Conservation (phyloP, 768 basidiomycete genomes). For the Boletus sp. region DNA sequence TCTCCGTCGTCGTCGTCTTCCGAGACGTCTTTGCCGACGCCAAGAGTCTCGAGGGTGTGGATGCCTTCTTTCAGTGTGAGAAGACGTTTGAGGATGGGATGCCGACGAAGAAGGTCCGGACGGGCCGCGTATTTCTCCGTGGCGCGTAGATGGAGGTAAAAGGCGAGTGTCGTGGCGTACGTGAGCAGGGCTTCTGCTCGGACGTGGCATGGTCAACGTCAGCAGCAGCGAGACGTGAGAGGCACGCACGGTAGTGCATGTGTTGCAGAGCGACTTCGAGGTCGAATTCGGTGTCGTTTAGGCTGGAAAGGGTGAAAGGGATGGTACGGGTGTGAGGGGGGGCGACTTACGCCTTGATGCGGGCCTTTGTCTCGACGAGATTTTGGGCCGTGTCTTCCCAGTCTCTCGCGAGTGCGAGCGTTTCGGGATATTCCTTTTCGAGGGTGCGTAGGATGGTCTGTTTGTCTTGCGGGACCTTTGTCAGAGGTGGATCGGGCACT, state of each 20-base stretch:
- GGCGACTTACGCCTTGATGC: constrained; percentile 50
- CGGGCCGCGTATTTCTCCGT: constrained; percentile 60
- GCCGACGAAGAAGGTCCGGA: constrained; percentile 61
- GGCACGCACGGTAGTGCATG: constrained; percentile 80
- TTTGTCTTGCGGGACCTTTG: constrained; percentile 52
- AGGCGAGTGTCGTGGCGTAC: constrained; percentile 87
- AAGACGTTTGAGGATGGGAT: constrained; percentile 74
- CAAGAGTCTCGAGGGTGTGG: constrained; percentile 79
- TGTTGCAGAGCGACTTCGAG: constrained; percentile 71
- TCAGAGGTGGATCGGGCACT: background rate
- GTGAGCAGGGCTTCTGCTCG: constrained; percentile 80
- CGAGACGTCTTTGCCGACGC: constrained; percentile 57
- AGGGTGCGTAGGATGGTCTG: constrained; percentile 60
- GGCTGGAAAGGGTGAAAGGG: constrained; percentile 35
- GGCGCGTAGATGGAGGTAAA: constrained; percentile 86
- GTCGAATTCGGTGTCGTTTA: constrained; percentile 49
- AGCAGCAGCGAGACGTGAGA: background rate
- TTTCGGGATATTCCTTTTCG: constrained; percentile 74
- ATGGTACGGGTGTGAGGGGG: background rate
- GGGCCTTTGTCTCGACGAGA: constrained; percentile 51
- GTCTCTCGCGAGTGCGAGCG: constrained; percentile 77
- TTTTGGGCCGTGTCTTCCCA: constrained; percentile 70
- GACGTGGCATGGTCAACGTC: background rate
- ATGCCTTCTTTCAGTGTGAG: constrained; percentile 82
- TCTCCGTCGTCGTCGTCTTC: constrained; percentile 42